Conservation (phyloP, 2,329 filamentous ascomycete species). For the Zelopaecilomyces penicillatus region DNA sequence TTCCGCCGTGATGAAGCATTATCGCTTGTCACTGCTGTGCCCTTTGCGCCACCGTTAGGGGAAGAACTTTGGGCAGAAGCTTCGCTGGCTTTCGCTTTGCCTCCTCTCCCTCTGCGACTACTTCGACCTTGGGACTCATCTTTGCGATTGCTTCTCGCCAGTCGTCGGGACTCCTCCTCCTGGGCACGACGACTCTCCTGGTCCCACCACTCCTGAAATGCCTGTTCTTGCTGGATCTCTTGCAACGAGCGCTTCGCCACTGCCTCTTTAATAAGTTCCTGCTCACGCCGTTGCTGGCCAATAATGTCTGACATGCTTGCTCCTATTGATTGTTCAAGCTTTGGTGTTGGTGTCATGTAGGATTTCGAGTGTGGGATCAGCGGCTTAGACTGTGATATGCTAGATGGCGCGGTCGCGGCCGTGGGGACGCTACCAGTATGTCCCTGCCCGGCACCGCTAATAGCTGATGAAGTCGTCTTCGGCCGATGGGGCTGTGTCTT, state of each 20-base stretch:
- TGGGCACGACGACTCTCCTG: constrained; percentile 68
- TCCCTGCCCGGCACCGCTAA: constrained; percentile 51
- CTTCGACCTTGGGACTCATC: constrained; percentile 21
- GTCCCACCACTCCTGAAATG: constrained; percentile 96
- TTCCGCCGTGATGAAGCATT: constrained; percentile 7
- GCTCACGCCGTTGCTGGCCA: constrained; percentile 75
- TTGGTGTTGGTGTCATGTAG: constrained; percentile 49
- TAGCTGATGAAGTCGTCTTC: constrained; percentile 53
- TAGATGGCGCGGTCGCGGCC: constrained; percentile 17
- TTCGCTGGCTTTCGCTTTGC: constrained; percentile 16
- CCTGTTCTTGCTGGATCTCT: constrained; percentile 94
- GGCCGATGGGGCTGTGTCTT: constrained; percentile 30
- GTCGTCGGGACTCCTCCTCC: constrained; percentile 46
- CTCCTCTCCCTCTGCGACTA: constrained; percentile 19
- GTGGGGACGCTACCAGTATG: constrained; percentile 28
- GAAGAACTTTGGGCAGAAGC: constrained; percentile 12
- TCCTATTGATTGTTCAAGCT: constrained; percentile 55
- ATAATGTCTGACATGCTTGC: constrained; percentile 84
- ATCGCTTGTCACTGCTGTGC: constrained; percentile 1
- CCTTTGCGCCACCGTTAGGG: constrained; percentile 10
- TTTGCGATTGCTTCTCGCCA: constrained; percentile 33
- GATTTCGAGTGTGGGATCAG: constrained; percentile 53
- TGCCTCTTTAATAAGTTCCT: constrained; percentile 72
- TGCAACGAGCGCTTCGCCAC: constrained; percentile 80
- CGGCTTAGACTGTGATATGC: constrained; percentile 28